Percentiles rank a stretch among this genome's conserved stretches.
phyloP scores from a whole-genome alignment of 1,284 basidiomycete genomes.

The Phylloboletellus chloephorus region DNA sequence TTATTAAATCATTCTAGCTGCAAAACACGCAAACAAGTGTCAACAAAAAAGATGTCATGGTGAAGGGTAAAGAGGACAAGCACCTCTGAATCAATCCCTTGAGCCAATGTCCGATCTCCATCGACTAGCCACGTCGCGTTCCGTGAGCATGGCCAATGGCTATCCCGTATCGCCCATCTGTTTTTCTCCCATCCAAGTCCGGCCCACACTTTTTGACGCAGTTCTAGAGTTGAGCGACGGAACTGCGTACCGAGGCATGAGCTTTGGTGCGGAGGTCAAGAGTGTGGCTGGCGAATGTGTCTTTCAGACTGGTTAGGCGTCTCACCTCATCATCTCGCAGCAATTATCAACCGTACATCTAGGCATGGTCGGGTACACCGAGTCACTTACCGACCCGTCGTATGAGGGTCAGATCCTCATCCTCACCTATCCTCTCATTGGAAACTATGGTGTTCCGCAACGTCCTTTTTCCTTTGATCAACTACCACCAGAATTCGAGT shows the following conservation, averaged over 20 bases:
- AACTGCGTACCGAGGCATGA: slow-evolving; percentile 82
- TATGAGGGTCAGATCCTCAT: slow-evolving; percentile 98
- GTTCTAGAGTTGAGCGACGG: slow-evolving; percentile 93
- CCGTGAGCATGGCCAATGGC: slow-evolving; percentile 38
- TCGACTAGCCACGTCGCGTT: slow-evolving; percentile 45
- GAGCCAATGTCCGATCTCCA: slow-evolving; percentile 30
- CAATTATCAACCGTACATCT: slow-evolving; percentile 14
- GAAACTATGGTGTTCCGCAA: slow-evolving; percentile 97
- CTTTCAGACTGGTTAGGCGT: slow-evolving; percentile 91
- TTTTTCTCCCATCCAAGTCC: slow-evolving; percentile 33
- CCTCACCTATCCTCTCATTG: slow-evolving; percentile 94
- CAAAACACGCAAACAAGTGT: slow-evolving; percentile 20
- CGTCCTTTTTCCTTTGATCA: slow-evolving; percentile 52
- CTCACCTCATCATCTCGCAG: slow-evolving; percentile 8
- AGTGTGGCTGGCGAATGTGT: slow-evolving; percentile 97
- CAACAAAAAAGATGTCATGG: slow-evolving; percentile 30
- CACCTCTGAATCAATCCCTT: slow-evolving; percentile 18
- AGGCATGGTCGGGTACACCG: slow-evolving; percentile 99
- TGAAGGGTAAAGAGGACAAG: slow-evolving; percentile 53
- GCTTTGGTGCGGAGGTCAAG: slow-evolving; percentile 90
- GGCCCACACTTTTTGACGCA: slow-evolving; percentile 40
- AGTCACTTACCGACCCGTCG: slow-evolving; percentile 97
- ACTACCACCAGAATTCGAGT: slow-evolving; percentile 86
- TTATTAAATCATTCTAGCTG: slow-evolving; percentile 1
- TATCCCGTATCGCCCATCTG: slow-evolving; percentile 51